These are phyloP conservation scores for Coniochaeta hoffmannii DNA, from an alignment of 2,329 filamentous ascomycete species.

Conservation along the genomic window DNA sequence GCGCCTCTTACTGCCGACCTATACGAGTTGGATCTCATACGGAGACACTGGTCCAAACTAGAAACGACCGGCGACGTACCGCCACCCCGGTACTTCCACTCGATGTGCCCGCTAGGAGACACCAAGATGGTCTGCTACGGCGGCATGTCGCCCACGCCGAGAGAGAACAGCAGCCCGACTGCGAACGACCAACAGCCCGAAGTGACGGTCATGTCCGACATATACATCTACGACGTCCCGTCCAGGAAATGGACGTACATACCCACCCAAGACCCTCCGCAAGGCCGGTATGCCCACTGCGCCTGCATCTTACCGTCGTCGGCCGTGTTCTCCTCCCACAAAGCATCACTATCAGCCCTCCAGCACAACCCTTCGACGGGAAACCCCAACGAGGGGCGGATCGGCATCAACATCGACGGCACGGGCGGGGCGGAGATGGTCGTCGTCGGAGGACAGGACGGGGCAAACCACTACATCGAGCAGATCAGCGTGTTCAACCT, in stretches of 20 bases:
- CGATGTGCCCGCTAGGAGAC: slow-evolving; percentile 86
- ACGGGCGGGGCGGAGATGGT: slow-evolving; percentile 94
- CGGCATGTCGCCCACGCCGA: slow-evolving; percentile 81
- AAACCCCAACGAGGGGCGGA: slow-evolving; percentile 80
- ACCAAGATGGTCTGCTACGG: slow-evolving; percentile 97
- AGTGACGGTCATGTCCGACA: slow-evolving; percentile 95
- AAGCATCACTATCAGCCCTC: slow-evolving; percentile 76
- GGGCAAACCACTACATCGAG: slow-evolving; percentile 97
- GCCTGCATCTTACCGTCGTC: slow-evolving; percentile 86
- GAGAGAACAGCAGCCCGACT: slow-evolving; percentile 33
- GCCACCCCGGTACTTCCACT: slow-evolving; percentile 92
- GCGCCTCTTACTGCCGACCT: slow-evolving; percentile 78
- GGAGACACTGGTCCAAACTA: slow-evolving; percentile 87
- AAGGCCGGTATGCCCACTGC: slow-evolving; percentile 94
- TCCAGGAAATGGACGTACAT: slow-evolving; percentile 81
- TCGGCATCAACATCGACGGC: slow-evolving; percentile 85
- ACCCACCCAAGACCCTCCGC: slow-evolving; percentile 70
- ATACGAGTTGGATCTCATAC: slow-evolving; percentile 87
- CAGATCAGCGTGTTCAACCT: slow-evolving; percentile 98
- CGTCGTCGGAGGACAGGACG: slow-evolving; percentile 92
- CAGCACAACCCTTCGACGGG: slow-evolving; percentile 79
- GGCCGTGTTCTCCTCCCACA: slow-evolving; percentile 76
- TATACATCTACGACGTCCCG: slow-evolving; percentile 87
- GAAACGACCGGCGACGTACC: slow-evolving; percentile 80
- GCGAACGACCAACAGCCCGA: slow-evolving; percentile 67